Evolutionary conservation across 768 basidiomycete species (phyloP), one percentile per base, ranked within the genome.

Genomic region (Erythrobasidium yunnanense): DNA sequence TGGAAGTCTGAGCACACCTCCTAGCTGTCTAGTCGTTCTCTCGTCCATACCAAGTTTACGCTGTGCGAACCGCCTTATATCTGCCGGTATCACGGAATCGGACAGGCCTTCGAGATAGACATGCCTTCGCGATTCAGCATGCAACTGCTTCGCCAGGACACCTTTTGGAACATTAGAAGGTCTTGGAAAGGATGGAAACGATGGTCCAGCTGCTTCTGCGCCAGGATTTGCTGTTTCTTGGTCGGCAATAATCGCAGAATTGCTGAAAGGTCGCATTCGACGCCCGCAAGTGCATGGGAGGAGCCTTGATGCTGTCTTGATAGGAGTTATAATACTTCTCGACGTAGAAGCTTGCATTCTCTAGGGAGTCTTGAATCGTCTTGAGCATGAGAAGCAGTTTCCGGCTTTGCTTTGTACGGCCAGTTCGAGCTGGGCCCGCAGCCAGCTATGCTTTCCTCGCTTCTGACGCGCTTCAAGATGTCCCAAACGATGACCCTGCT

Each of bases 281-380:
- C 38, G 15, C 32, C 56, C 18, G 45, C 56, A 58, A 3, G 45
- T 47, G 42, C 56, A 58, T 58, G 56, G 56, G 22, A 45, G 38
- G 4, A 58, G 56, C 8, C 35, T 46, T 17, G 35, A 27, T 8
- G 38, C 15, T 30, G 38, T 25, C 13, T 27, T 25, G 3, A 35
- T 4, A 22, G 4, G 42, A 20, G 32, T 22, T 46, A 15, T 25
- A 22, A 35, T 45, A 20, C 38, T 42, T 58, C 38, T 49, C 4
- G 56, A 58, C 34, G 56, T 58, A 2, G 56, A 58, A 3, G 56
- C 56, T 27, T 58, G 56, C 56, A 58, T 58, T 25, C 11, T n/a
- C n/a, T n/a, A n/a, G n/a, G n/a, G n/a, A n/a, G n/a, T n/a, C n/a
- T n/a, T n/a, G n/a, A n/a, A n/a, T n/a, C n/a, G n/a, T n/a, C n/a